A percentile compares a stretch with the other conserved stretches of the same genome.
Evolutionary conservation across 768 basidiomycete genomes (phyloP).

Genomic region (Pleurotus tuoliensis): DNA sequence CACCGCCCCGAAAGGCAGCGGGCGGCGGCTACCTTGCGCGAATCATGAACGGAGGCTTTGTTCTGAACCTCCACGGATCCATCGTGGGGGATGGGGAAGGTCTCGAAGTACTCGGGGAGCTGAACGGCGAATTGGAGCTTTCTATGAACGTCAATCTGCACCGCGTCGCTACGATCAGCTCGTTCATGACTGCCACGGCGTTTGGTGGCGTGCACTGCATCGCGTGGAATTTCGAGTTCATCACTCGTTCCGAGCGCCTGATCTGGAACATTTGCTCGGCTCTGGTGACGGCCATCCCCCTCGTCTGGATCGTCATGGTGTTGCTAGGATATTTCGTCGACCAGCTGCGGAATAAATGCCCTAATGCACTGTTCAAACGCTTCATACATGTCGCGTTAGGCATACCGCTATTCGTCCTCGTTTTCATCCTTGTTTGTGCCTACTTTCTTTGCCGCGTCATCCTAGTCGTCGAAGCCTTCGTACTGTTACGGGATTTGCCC

Average conservation of each 20-base stretch:
- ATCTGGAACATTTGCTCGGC: constrained; percentile 19
- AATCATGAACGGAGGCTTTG: too few relatives aligned
- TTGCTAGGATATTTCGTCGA: too few relatives aligned
- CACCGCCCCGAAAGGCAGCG: too few relatives aligned
- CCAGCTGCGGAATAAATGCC: too few relatives aligned
- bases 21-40: background rate
- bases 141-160: too few relatives aligned
- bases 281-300: constrained; percentile 10
- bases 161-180: too few relatives aligned
- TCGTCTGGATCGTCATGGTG: background rate
- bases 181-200: constrained; percentile 4
- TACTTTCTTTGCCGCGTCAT: constrained; percentile 6
- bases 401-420: background rate
- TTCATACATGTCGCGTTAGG: too few relatives aligned
- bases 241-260: constrained; percentile 12
- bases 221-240: constrained; percentile 20
- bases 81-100: too few relatives aligned
- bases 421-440: background rate
- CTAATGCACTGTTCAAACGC: too few relatives aligned
- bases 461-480: constrained; percentile 11
- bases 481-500: constrained; percentile 7
- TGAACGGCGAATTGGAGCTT: too few relatives aligned
- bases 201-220: constrained; percentile 25
- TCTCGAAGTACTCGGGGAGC: too few relatives aligned
- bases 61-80: too few relatives aligned